Base-by-base conservation (phyloP, 2,329 filamentous ascomycete genomes). In the Penicillium sp. region DNA sequence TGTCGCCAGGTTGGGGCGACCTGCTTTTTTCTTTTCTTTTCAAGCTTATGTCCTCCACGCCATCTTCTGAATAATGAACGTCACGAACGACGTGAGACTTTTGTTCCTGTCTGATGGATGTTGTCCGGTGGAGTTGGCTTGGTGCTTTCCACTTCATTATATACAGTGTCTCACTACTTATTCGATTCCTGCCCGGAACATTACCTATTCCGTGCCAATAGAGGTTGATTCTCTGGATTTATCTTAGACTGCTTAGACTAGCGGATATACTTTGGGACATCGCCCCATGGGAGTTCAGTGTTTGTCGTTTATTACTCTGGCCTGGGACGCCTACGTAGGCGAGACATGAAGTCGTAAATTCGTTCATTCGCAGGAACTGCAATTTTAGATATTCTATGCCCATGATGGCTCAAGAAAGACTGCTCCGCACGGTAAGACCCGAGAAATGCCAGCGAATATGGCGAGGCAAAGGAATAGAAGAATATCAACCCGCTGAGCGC, bases 51-150 rank as follows among this genome's bases (percentile, higher is more conserved):
- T 62, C 54, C 54, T 65, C 50, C 49, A 65, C 49, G 64, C 54
- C 51, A 56, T 62, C 55, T 54, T 56, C 56, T 56, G 53, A 59
- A 54, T 66, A 62, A 67, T 64, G 64, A 66, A 50, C 59, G 47
- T 63, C 56, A 67, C 54, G 64, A 67, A 46, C 46, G 55, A 57
- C 52, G 55, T 54, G 45, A 46, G 50, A 37, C 38, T 51, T 38
- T 29, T 41, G 31, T 57, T 55, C 33, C 43, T 59, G 48, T 57
- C 50, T 25, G 53, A 48, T 55, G 55, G 41, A 50, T 45, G 51
- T 45, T 62, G 23, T 23, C 45, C 21, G 17, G 50, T 61, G 54
- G 52, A 50, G 49, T 48, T 49, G 45, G 40, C 45, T 52, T 48
- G 41, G 27, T 54, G 49, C 49, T 50, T 57, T 48, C 47, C 50